phyloP scores from a whole-genome alignment of 441 rosid species.

The Arabidopsis hybrid region DNA sequence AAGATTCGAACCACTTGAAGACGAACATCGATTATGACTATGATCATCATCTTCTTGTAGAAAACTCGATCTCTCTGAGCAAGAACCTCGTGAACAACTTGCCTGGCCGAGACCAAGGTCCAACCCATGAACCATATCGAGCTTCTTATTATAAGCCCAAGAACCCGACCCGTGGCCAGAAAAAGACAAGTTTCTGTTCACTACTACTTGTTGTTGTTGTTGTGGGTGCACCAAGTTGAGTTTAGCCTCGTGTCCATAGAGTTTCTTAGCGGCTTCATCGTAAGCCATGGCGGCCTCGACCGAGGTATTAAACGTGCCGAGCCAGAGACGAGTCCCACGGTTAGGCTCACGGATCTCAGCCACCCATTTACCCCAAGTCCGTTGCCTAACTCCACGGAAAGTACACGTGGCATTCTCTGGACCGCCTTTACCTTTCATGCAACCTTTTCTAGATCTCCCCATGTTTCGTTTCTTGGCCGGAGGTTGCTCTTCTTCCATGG shows the following conservation, averaged over 20 bases:
- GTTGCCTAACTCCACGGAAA: conserved; percentile 84
- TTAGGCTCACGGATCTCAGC: conserved; percentile 89
- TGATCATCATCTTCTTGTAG: conserved; percentile 23
- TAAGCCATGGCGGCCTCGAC: conserved; percentile 81
- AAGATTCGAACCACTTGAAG: conserved; percentile 38
- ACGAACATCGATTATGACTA: neutral
- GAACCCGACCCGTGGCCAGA: conserved; percentile 27
- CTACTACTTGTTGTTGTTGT: conserved; percentile 14
- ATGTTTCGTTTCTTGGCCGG: conserved; percentile 42
- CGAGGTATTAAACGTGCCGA: conserved; percentile 86
- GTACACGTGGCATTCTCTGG: conserved; percentile 70
- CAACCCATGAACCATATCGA: conserved; percentile 34
- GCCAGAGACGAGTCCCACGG: conserved; percentile 79
- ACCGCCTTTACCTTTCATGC: conserved; percentile 95
- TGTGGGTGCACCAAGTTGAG: conserved; percentile 56
- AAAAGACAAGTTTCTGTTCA: conserved; percentile 30
- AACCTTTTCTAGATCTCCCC: conserved; percentile 82
- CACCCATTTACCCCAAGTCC: conserved; percentile 96
- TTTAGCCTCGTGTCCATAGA: conserved; percentile 71
- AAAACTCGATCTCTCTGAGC: conserved; percentile 30
- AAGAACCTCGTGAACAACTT: conserved; percentile 30
- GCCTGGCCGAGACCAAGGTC: conserved; percentile 38
- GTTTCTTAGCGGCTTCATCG: conserved; percentile 75
- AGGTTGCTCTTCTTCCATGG: conserved; percentile 45
- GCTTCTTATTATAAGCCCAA: conserved; percentile 19